Evolutionary conservation across 768 basidiomycete species (phyloP), one percentile per base, ranked within the genome.

Genomic region (Chalciporus chontae): DNA sequence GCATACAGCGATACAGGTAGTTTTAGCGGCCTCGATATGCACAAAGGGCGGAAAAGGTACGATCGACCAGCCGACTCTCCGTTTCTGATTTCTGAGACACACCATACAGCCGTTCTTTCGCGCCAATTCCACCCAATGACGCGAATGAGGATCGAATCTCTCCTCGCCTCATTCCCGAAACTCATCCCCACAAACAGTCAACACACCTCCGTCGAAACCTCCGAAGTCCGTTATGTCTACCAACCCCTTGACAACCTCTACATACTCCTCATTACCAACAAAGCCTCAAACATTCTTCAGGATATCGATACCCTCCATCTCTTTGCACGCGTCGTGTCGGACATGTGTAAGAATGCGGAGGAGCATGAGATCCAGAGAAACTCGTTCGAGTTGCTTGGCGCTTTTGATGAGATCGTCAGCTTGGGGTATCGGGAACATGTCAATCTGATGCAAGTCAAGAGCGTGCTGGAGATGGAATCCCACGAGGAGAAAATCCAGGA

Each of bases 261-360:
- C 71, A 95, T 98, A 52, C 78, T 98, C 57, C 79, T 98, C 56
- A 94, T 98, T 71, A 98, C 95, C 47, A 98, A 97, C 74, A 97
- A 96, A 69, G 90, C 92, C 8, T 93, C 90, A n/a, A 99, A 99
- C 64, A 98, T 98, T 61, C 75, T 99, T 34, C 96, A 96, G 73
- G 96, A 98, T 68, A 95, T 98, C 56, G 90, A 96, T 51, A 99
- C 95, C 0, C 77, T 99, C 0, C 91, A 94, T 58, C 86, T 99
- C 32, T 87, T 96, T 60, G 87, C 94, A 1, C 85, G 95, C 29
- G 87, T 96, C 41, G 93, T 96, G 13, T 93, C 93, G 2, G 93
- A 95, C 68, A 70, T 94, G 69, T 94, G 91, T 67, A 78, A 90
- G 57, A 85, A 77, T 50, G 87, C 85, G 5, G 89, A 91, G 50